phyloP scores from a whole-genome alignment of 495 filamentous ascomycete species.

The Lasiosphaeris hirsuta region DNA sequence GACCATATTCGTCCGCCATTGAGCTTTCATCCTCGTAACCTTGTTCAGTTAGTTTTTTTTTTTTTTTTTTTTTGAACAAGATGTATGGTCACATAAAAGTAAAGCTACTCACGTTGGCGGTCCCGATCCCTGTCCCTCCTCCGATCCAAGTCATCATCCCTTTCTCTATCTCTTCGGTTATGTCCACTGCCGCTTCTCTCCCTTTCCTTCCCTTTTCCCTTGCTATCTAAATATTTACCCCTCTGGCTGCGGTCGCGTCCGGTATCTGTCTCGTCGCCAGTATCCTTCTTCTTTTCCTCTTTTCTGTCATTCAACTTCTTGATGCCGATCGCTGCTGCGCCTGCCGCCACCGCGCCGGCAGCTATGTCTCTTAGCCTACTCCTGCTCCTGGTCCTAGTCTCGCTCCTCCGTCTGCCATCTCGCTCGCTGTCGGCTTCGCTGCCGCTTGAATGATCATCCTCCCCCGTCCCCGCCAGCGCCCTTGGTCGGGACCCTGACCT shows the following conservation, averaged over 20 bases:
- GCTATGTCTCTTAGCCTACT: constrained; percentile 65
- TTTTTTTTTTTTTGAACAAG: background rate
- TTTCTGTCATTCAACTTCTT: constrained; percentile 63
- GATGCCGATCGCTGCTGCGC: constrained; percentile 73
- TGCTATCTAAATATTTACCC: constrained; percentile 27
- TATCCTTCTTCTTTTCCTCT: constrained; percentile 30
- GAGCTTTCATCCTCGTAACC: constrained; percentile 42
- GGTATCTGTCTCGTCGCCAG: no score
- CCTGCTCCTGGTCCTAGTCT: constrained; percentile 54
- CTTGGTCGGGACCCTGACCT: background rate
- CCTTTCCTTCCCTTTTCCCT: constrained; percentile 19
- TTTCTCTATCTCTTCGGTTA: constrained; percentile 17
- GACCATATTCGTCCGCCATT: constrained; percentile 31
- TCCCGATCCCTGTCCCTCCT: constrained; percentile 35
- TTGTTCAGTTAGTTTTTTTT: constrained; percentile 7
- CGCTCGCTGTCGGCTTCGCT: constrained; percentile 36
- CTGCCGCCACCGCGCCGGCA: constrained; percentile 64
- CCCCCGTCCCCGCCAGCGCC: background rate
- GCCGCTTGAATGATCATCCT: constrained; percentile 23
- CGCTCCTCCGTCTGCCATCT: constrained; percentile 27
- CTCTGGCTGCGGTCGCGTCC: background rate
- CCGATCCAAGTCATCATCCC: constrained; percentile 16
- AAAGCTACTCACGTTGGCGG: constrained; percentile 30
- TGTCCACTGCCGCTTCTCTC: constrained; percentile 11
- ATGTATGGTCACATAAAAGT: background rate